Conservation (phyloP, 768 basidiomycete genomes). For the Russula earlei region DNA sequence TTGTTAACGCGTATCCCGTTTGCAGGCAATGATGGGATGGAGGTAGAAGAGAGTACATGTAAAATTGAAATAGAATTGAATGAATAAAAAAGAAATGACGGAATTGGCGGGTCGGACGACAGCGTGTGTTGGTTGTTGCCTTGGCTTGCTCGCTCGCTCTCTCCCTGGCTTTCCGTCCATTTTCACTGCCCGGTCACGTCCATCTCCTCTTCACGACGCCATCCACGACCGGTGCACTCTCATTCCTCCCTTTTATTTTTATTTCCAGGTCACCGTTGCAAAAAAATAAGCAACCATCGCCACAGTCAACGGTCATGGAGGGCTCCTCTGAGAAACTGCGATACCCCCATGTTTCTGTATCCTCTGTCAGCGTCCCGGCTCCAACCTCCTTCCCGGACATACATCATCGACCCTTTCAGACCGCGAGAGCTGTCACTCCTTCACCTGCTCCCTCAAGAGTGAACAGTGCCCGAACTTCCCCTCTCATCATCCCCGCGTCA, state of each 20-base stretch:
- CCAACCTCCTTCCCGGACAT: constrained; percentile 39
- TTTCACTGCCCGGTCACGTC: not conserved
- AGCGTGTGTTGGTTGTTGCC: too few relatives aligned
- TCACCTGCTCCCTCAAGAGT: constrained; percentile 33
- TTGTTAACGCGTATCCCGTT: not conserved
- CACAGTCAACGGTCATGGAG: constrained; percentile 2
- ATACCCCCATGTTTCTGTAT: constrained; percentile 14
- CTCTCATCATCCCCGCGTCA: constrained; percentile 9
- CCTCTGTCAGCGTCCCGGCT: constrained; percentile 14
- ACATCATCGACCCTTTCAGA: constrained; percentile 53
- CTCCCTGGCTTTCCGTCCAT: not conserved
- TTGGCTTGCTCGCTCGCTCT: too few relatives aligned
- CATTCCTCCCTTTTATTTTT: not conserved
- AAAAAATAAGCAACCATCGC: not conserved
- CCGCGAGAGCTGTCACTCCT: constrained; percentile 38
- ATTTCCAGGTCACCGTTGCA: not conserved
- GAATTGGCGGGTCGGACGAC: too few relatives aligned
- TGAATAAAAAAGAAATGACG: too few relatives aligned
- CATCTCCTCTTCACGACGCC: not conserved
- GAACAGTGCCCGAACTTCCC: constrained; percentile 30
- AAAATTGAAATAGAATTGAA: too few relatives aligned
- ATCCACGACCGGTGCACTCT: not conserved
- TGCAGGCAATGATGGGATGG: not conserved
- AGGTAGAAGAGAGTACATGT: too few relatives aligned
- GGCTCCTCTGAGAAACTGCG: constrained; percentile 7